Evolutionary conservation across 225 moss, liverwort and hornwort genomes (phyloP), one percentile per base, ranked within the genome.

Genomic region (Polytrichum formosum): DNA sequence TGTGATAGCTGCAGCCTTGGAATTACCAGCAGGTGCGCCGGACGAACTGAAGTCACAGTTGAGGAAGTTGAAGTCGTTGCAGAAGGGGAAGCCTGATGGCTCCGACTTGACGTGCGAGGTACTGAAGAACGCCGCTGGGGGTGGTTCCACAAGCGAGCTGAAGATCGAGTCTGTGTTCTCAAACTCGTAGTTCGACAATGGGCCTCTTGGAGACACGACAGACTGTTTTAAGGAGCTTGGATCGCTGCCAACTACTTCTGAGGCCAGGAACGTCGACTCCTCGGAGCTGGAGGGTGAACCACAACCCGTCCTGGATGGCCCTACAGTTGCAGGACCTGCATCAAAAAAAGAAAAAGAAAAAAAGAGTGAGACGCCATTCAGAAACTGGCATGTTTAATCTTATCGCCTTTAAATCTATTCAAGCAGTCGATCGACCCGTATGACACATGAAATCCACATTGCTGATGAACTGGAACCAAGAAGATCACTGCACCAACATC

Each of bases 1-100:
- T 46, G 46, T 46, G 46, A 46, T 81, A 72, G 35, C 21, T 17
- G 61, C 7, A 56, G 63, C 73, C 61, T 82, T 81, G 1, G 70
- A 29, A 35, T 58, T 59, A 7, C 21, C 56, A 46, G 46, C 16
- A 46, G 46, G 46, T 26, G 21, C 3, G 60, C 60, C 13, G 33
- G 76, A 76, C 46, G 81, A 30, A 70, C 55, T 69, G 75, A 80
- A 80, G 28, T 82, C 82, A 22, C 31, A 29, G 64, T 77, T 56
- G n/a, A 75, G 73, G 70, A 77, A 75, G 69, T 80, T 83, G 77
- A 80, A 86, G 69, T 83, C 86, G 70, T 66, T 86, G n/a, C 55
- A 31, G 66, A 80, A 80, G 31, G 75, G 68, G 69, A 86, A 78
- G 5, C 61, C 28, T 18, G 77, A 73, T 2, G 86, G 86, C 68